Percentiles rank a stretch among this genome's conserved stretches.
phyloP scores from a whole-genome alignment of 345 rosid genomes.

The Citrus australasica region DNA sequence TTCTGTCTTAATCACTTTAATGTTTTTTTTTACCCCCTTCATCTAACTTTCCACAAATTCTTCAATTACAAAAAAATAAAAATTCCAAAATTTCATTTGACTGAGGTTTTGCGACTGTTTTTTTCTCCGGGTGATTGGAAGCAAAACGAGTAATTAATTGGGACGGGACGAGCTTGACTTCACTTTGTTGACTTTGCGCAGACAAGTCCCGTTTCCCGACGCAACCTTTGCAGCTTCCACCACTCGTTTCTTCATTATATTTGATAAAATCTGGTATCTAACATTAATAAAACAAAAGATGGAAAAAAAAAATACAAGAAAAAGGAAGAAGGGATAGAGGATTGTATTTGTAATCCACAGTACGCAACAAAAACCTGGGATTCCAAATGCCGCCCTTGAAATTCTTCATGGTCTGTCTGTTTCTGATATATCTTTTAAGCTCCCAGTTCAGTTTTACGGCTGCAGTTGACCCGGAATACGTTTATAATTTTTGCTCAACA shows the following conservation, averaged over 20 bases:
- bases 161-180: not conserved
- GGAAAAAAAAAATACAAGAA: not conserved
- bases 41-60: no score
- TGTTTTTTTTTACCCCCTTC: no score
- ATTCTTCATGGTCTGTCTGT: not conserved
- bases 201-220: accelerated
- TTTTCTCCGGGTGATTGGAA: no score
- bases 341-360: no score
- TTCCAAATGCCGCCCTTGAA: not conserved
- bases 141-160: no score
- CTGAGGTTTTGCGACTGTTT: no score
- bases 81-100: no score
- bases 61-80: no score
- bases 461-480: not conserved
- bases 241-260: not conserved
- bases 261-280: not conserved
- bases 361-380: no score
- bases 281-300: not conserved
- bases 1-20: no score
- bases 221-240: not conserved
- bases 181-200: no score
- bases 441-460: not conserved
- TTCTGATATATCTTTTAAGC: not conserved
- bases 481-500: not conserved
- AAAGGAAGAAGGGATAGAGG: no score